Base-by-base conservation (phyloP, 371 early-diverging fungal species). In the Sporodiniella umbellata region DNA sequence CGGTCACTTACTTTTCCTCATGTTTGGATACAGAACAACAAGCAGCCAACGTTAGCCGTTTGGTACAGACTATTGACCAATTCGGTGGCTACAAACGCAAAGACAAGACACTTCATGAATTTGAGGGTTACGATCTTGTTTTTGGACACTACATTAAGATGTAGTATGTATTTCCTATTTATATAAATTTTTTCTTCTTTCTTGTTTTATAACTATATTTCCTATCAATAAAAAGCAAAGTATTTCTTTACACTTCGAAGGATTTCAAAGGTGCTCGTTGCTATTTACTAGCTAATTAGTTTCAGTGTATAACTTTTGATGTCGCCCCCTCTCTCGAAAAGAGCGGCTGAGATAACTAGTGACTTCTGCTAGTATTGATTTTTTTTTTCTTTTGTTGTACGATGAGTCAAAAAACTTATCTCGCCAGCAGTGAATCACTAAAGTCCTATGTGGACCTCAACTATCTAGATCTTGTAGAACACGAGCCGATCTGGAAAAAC, bases 1-100 rank as follows among this genome's bases (percentile, higher is more conserved):
- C 87, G 42, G 89, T 91, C 8, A 92, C 97, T 6, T 68, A 92
- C 54, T 94, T 95, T 66, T 76, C 79, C 45, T 79, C 84, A n/a
- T n/a, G n/a, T 15, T 5, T 35, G 8, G 35, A 35, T 33, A 73
- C 78, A 38, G 52, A 75, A 44, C 51, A 54, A 25, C 65, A 70
- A 53, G 72, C 62, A 51, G 70, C 64, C 54, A 46, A 49, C 43
- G 50, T 52, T 5, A 19, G 56, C 45, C 70, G 77, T 30, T 63
- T 79, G 70, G 61, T 72, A 2, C 65, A 53, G 2, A 58, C 79
- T 18, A 61, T 81, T 54, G 70, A 58, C 2, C 53, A 60, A 8
- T 53, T 87, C 40, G 51, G 64, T 6, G 87, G 85, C 1, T 90
- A 83, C 64, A 71, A 62, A 47, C 71, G 79, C n/a, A 75, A 75